Conservation (phyloP, 1,284 basidiomycete species). For the Rhodotorula sp. region DNA sequence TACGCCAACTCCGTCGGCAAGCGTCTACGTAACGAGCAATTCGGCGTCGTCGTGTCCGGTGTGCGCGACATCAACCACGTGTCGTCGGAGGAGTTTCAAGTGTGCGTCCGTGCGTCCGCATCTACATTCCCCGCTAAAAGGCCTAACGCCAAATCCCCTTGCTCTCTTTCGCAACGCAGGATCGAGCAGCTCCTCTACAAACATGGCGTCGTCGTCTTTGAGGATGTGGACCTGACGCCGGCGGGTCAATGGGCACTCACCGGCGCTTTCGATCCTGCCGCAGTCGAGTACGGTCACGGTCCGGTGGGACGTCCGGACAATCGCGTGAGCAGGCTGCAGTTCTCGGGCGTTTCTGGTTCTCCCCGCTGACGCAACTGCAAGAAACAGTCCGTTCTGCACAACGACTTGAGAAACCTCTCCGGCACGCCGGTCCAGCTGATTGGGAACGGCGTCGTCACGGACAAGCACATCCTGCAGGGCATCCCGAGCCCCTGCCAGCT, state of each 20-base stretch:
- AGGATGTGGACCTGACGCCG: conserved; percentile 42
- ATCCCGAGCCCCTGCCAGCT: conserved; percentile 49
- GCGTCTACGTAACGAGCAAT: conserved; percentile 13
- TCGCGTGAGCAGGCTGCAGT: neutral
- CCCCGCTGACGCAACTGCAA: neutral
- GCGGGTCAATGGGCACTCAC: conserved; percentile 20
- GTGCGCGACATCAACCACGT: conserved; percentile 36
- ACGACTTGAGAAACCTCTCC: conserved; percentile 49
- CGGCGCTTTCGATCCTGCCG: conserved; percentile 21
- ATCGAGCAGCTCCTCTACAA: conserved; percentile 45
- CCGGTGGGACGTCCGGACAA: neutral
- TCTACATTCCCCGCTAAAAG: too few relatives aligned
- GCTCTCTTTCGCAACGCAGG: neutral
- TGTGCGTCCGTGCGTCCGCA: too few relatives aligned
- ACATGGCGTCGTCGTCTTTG: conserved; percentile 47
- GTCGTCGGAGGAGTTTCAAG: conserved; percentile 11
- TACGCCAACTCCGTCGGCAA: conserved; percentile 12
- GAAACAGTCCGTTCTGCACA: conserved; percentile 44
- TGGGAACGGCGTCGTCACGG: conserved; percentile 45
- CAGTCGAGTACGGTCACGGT: conserved; percentile 44
- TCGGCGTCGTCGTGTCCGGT: conserved; percentile 28
- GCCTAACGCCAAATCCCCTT: too few relatives aligned
- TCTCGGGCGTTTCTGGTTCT: neutral
- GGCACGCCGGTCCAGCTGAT: conserved; percentile 49
- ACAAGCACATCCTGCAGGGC: conserved; percentile 37